A percentile compares a stretch with the other conserved stretches of the same genome.
Conservation (phyloP, 2,329 filamentous ascomycete species). For the Diaporthe amygdali region DNA sequence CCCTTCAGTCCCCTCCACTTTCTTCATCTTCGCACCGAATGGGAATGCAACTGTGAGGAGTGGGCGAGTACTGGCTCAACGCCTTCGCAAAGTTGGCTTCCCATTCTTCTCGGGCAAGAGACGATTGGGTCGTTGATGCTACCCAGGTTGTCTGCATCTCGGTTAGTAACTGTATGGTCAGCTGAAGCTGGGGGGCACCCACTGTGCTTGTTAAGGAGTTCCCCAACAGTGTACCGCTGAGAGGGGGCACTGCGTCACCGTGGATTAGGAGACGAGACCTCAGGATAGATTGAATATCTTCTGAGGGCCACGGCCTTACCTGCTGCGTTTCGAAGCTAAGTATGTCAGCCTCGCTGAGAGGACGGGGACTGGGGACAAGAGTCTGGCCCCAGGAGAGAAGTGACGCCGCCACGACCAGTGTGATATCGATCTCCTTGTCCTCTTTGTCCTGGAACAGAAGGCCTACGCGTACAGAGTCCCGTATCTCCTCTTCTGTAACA, state of each 20-base stretch:
- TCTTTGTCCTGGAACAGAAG: background rate
- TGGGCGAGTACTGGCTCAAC: background rate
- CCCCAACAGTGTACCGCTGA: background rate
- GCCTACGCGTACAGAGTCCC: background rate
- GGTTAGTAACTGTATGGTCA: background rate
- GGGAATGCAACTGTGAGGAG: background rate
- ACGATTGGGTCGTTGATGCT: background rate
- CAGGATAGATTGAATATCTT: background rate
- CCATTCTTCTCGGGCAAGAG: background rate
- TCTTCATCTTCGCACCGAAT: background rate
- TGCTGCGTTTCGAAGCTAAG: background rate
- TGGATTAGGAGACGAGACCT: background rate
- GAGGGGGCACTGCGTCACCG: background rate
- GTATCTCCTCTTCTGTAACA: background rate
- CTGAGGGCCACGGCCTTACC: background rate
- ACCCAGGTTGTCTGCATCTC: background rate
- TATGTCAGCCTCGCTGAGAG: background rate
- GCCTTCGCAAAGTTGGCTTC: background rate
- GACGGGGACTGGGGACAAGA: background rate
- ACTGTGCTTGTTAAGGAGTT: background rate
- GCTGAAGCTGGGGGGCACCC: background rate
- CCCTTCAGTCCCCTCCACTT: no score
- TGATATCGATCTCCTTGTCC: background rate
- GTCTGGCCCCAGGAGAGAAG: background rate
- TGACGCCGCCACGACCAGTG: background rate